Evolutionary conservation across 2,329 filamentous ascomycete genomes (phyloP).

Genomic region (Apiospora kogelbergensis): DNA sequence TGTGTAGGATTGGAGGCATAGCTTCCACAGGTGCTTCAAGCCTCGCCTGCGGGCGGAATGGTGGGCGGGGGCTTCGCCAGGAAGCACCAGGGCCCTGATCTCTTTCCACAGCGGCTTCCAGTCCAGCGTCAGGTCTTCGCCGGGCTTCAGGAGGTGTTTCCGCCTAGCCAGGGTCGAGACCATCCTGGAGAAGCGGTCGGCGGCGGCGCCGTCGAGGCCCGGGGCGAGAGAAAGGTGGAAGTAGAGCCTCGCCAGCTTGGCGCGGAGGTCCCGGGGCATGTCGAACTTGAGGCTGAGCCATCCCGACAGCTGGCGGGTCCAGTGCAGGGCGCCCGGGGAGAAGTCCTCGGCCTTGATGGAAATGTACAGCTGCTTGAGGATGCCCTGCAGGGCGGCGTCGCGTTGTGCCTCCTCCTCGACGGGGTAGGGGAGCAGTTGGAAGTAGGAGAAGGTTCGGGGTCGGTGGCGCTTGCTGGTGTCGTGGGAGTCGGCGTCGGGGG

Average conservation of each 20-base stretch:
- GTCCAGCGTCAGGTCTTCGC: slow-evolving; percentile 86
- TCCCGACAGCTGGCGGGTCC: slow-evolving; percentile 92
- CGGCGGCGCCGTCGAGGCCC: slow-evolving; percentile 76
- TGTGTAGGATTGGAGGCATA: slow-evolving; percentile 85
- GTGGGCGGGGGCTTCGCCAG: slow-evolving; percentile 73
- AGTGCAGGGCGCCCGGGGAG: slow-evolving; percentile 88
- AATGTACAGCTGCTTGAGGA: slow-evolving; percentile 91
- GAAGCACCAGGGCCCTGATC: slow-evolving; percentile 85
- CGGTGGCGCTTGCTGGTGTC: slow-evolving; percentile 68
- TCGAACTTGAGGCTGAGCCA: slow-evolving; percentile 98
- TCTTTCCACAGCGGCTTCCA: slow-evolving; percentile 94
- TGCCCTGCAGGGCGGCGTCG: slow-evolving; percentile 78
- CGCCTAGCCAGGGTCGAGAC: slow-evolving; percentile 91
- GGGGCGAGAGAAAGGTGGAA: slow-evolving; percentile 92
- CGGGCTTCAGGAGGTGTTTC: slow-evolving; percentile 91
- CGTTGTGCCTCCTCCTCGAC: slow-evolving; percentile 79
- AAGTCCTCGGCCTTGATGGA: slow-evolving; percentile 92
- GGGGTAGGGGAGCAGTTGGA: slow-evolving; percentile 82
- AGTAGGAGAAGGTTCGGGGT: slow-evolving; percentile 91
- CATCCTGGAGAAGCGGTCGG: slow-evolving; percentile 95
- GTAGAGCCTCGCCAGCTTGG: slow-evolving; percentile 85
- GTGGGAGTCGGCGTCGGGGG: slow-evolving; percentile 40
- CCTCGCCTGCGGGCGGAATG: slow-evolving; percentile 55
- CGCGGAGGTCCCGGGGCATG: slow-evolving; percentile 79
- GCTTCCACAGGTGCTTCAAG: slow-evolving; percentile 72